phyloP scores from a whole-genome alignment of 345 rosid genomes.

The Erysimum cheiranthoides region DNA sequence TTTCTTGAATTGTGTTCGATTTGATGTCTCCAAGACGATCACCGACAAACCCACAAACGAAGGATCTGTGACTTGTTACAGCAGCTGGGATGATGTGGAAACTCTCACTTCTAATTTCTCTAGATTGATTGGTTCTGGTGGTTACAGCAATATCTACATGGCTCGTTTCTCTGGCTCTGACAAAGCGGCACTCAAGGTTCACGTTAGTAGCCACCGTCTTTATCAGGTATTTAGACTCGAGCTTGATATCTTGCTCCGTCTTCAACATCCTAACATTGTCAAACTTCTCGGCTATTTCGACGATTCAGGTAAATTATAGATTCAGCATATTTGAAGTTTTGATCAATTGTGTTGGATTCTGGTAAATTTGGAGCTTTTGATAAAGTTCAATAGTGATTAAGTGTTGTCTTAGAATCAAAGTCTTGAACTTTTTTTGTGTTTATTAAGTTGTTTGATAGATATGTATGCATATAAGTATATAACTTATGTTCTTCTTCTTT shows the following conservation, averaged over 20 bases:
- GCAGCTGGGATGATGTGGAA: slow-evolving; percentile 62
- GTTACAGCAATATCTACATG: slow-evolving; percentile 79
- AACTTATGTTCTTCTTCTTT: background rate
- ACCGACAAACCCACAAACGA: slow-evolving; percentile 25
- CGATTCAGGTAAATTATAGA: slow-evolving; percentile 55
- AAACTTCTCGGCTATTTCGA: slow-evolving; percentile 77
- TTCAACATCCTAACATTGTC: slow-evolving; percentile 71
- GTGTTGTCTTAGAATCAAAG: slow-evolving; percentile 23
- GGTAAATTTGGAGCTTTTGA: slow-evolving; percentile 2
- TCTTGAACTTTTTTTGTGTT: background rate
- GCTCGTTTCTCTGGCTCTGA: slow-evolving; percentile 51
- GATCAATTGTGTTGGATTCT: slow-evolving; percentile 42
- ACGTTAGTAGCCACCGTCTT: slow-evolving; percentile 63
- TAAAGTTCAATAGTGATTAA: slow-evolving; percentile 40
- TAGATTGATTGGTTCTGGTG: slow-evolving; percentile 70
- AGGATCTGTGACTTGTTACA: slow-evolving; percentile 43
- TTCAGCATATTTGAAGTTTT: slow-evolving; percentile 47
- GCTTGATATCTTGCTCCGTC: slow-evolving; percentile 67
- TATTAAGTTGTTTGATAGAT: background rate
- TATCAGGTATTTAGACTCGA: slow-evolving; percentile 64
- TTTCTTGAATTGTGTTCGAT: slow-evolving; percentile 45
- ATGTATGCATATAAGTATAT: background rate
- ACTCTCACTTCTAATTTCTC: slow-evolving; percentile 58
- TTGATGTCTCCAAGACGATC: slow-evolving; percentile 16
- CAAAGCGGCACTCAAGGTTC: slow-evolving; percentile 71